These are phyloP conservation scores for Imleria badia DNA, from an alignment of 768 basidiomycete genomes.

Conservation along the genomic window DNA sequence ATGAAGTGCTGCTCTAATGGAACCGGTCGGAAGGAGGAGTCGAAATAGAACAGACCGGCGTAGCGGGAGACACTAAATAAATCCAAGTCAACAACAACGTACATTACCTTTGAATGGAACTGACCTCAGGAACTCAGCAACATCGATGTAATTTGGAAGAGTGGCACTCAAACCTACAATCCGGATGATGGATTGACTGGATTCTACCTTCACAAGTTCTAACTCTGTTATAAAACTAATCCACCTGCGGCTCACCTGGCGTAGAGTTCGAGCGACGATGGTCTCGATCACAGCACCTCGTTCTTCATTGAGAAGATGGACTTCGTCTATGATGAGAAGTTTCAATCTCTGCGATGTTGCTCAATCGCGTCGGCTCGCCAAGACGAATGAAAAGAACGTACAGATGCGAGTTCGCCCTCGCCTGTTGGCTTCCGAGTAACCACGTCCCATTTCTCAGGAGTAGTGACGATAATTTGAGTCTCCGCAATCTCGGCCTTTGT, in stretches of 20 bases:
- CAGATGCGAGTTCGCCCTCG: slow-evolving; percentile 94
- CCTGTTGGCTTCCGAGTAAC: slow-evolving; percentile 96
- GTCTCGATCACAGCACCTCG: slow-evolving; percentile 98
- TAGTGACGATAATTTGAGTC: slow-evolving; percentile 98
- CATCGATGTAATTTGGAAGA: slow-evolving; percentile 94
- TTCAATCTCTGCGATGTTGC: slow-evolving; percentile 68
- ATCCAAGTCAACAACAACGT: slow-evolving; percentile 1
- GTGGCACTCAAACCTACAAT: slow-evolving; percentile 97
- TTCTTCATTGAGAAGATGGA: slow-evolving; percentile 95
- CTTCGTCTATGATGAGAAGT: slow-evolving; percentile 95
- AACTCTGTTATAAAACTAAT: neutral
- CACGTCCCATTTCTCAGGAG: slow-evolving; percentile 99
- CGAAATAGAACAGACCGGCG: slow-evolving; percentile 94
- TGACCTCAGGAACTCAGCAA: slow-evolving; percentile 90
- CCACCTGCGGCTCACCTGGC: slow-evolving; percentile 57
- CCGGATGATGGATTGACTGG: slow-evolving; percentile 92
- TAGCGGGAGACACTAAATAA: slow-evolving; percentile 75
- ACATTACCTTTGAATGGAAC: slow-evolving; percentile 8
- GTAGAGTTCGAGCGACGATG: slow-evolving; percentile 92
- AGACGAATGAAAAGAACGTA: slow-evolving; percentile 36
- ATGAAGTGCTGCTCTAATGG: slow-evolving; percentile 98
- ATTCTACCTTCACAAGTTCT: slow-evolving; percentile 70
- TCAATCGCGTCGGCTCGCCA: neutral
- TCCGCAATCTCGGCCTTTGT: slow-evolving; percentile 90
- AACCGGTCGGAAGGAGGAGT: slow-evolving; percentile 94